Conservation (phyloP, 768 basidiomycete species). For the Dendrothele bispora region DNA sequence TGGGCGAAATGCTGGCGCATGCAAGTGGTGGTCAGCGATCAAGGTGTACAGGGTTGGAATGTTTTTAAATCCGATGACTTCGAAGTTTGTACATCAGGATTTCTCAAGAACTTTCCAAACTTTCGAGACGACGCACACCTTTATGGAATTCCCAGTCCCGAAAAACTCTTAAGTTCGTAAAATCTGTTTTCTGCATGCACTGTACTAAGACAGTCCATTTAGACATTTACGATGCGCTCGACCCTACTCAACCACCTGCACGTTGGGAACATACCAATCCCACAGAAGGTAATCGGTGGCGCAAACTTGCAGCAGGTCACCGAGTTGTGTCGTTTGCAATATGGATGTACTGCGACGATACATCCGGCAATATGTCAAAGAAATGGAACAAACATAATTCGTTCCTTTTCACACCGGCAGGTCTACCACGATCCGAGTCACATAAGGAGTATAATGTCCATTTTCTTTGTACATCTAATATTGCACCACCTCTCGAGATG, state of each 20-base stretch:
- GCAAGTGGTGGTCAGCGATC: background rate
- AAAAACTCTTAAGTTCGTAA: conserved; percentile 7
- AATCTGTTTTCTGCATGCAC: background rate
- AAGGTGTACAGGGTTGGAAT: too few species aligned
- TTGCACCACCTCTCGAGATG: conserved; percentile 19
- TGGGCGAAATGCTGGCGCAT: background rate
- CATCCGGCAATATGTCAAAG: conserved; percentile 26
- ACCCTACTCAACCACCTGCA: background rate
- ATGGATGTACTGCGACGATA: conserved; percentile 18
- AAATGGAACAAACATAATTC: conserved; percentile 15
- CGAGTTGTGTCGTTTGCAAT: background rate
- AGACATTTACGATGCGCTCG: background rate
- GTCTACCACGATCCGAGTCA: background rate
- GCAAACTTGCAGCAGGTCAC: background rate
- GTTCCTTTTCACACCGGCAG: conserved; percentile 10
- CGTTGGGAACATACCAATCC: background rate
- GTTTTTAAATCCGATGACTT: conserved; percentile 9
- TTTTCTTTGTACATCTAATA: conserved; percentile 15
- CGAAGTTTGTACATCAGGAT: too few species aligned
- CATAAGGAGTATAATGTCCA: background rate
- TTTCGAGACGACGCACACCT: too few species aligned
- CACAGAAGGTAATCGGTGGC: background rate
- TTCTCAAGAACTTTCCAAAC: background rate
- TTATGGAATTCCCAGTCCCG: background rate
- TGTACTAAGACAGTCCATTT: background rate